phyloP scores from a whole-genome alignment of 2,329 filamentous ascomycete species.

The Myriangium duriaei region DNA sequence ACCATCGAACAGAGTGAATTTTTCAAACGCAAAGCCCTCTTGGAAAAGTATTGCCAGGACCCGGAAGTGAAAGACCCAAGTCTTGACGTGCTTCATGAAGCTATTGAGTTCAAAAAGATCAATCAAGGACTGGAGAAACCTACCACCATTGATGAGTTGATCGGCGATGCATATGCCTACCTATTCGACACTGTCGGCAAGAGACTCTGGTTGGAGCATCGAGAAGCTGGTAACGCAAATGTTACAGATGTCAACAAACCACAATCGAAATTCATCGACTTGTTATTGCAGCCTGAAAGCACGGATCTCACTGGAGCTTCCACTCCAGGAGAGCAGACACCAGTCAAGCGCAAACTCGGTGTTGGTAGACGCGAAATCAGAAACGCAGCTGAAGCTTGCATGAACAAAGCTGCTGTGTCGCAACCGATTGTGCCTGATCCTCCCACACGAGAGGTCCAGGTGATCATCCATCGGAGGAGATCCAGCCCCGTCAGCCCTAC shows the following conservation, averaged over 20 bases:
- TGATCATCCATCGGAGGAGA: slow-evolving; percentile 5
- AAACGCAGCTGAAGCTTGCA: slow-evolving; percentile 45
- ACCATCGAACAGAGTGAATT: slow-evolving; percentile 54
- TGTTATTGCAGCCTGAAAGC: slow-evolving; percentile 9
- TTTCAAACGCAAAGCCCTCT: slow-evolving; percentile 41
- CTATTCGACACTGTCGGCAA: slow-evolving; percentile 58
- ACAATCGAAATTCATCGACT: slow-evolving; percentile 6
- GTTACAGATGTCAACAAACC: slow-evolving; percentile 18
- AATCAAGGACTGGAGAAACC: slow-evolving; percentile 83
- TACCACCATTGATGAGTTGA: slow-evolving; percentile 78
- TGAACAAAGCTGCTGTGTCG: slow-evolving; percentile 22
- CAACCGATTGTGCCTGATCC: slow-evolving; percentile 8
- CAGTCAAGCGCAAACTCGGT: slow-evolving; percentile 37
- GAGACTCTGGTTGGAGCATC: slow-evolving; percentile 37
- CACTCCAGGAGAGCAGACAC: slow-evolving; percentile 7
- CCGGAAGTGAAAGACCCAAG: slow-evolving; percentile 34
- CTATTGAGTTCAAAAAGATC: slow-evolving; percentile 59
- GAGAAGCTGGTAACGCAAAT: slow-evolving; percentile 16
- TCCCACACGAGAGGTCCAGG: slow-evolving; percentile 1
- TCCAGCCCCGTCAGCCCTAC: slow-evolving; percentile 36
- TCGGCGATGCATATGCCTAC: slow-evolving; percentile 75
- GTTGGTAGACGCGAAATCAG: slow-evolving; percentile 48
- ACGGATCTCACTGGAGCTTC: neutral
- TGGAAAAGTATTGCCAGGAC: slow-evolving; percentile 47
- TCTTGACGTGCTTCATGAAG: slow-evolving; percentile 52